Conservation (phyloP, 495 filamentous ascomycete genomes). For the Peziza echinospora region DNA sequence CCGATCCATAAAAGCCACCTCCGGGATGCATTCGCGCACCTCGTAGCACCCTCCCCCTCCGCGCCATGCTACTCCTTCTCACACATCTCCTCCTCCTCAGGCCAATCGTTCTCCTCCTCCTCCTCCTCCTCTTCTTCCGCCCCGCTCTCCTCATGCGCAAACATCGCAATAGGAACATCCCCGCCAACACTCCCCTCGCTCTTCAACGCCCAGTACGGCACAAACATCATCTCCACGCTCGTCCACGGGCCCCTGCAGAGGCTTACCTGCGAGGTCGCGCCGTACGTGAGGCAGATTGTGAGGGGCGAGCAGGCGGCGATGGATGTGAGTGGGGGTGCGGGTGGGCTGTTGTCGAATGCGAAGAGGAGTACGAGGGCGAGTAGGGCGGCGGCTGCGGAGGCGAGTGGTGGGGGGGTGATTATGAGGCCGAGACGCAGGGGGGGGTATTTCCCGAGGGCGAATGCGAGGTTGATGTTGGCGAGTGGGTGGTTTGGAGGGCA, state of each 20-base stretch:
- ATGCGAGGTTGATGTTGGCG: no score
- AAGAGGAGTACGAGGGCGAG: conserved; percentile 49
- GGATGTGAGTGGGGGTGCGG: conserved; percentile 63
- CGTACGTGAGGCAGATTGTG: conserved; percentile 62
- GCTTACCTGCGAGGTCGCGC: conserved; percentile 56
- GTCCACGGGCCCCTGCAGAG: conserved; percentile 46
- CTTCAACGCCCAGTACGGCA: neutral
- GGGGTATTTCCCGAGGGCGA: no score
- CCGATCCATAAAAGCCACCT: conserved; percentile 25
- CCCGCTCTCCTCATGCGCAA: no score
- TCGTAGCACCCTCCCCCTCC: conserved; percentile 20
- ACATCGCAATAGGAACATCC: no score
- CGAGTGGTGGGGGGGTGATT: conserved; percentile 12
- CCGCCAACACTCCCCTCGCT: conserved; percentile 19
- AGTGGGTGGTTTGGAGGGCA: no score
- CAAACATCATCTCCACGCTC: conserved; percentile 31
- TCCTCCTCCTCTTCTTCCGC: no score
- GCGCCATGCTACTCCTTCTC: no score
- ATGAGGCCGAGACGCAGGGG: no score
- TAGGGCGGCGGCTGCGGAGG: conserved; percentile 4
- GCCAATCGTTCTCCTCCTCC: no score
- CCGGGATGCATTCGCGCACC: conserved; percentile 35
- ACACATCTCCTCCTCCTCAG: no score
- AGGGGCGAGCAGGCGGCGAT: conserved; percentile 47
- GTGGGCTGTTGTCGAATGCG: conserved; percentile 28